Base-by-base conservation (phyloP, 345 rosid species). In the Acer negundo region DNA sequence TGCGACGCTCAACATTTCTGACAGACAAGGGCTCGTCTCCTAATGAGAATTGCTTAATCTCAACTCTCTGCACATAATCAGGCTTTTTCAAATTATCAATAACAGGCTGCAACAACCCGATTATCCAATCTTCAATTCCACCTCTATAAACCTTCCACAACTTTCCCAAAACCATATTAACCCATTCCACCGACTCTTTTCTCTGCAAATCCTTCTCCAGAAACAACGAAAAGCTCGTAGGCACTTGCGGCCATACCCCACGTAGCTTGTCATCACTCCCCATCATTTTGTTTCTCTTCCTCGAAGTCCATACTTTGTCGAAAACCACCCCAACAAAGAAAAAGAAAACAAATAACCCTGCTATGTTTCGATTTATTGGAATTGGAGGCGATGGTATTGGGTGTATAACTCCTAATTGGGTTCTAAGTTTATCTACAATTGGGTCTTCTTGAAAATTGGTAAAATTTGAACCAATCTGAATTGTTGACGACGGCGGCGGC, bases 171-270 rank as follows among this genome's bases (percentile, higher is more conserved):
- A 96, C 99, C 98, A 96, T 96, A 75, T 96, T 96, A 53, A 96
- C 99, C 99, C 99, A 96, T 82, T 96, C 99, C 65, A 96, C 99
- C 0, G 98, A 96, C 80, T 96, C 99, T 76, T 96, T 96, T 88
- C 99, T 90, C 77, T 86, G 94, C 94, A 96, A 86, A 72, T 96
- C 99, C 82, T 92, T 90, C 89, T 96, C 99, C 87, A 96, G 79
- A n/a, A 95, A 88, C 83, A 82, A 72, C 0, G 97, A 84, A 58
- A 91, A 91, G 81, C 99, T 93, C 12, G 92, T 90, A 40, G 99
- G 99, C 65, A 95, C 94, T 77, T 87, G 98, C 19, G 96, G 87
- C 98, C 97, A 90, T 7, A 74, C 84, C 20, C 91, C 89, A 4
- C 66, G 82, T 26, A 79, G 70, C 42, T 84, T 77, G 22, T 69